Evolutionary conservation across 2,329 filamentous ascomycete genomes (phyloP), one percentile per base, ranked within the genome.

Genomic region (Helotiales sp.): DNA sequence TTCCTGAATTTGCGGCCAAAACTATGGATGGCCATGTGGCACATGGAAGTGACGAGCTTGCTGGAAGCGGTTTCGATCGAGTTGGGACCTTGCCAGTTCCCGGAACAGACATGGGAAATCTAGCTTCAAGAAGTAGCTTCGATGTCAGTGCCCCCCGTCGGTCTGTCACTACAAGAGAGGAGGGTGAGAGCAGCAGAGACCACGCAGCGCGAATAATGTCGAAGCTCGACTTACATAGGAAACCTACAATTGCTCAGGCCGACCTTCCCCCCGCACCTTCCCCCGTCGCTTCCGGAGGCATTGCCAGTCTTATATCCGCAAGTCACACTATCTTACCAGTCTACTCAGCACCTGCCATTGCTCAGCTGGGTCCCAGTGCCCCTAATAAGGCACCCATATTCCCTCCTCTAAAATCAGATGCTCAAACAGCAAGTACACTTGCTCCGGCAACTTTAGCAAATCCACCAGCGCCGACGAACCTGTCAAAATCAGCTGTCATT

Each of bases 171-270:
- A 83, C 84, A 1, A 81, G 85, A 67, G 88, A 90, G 74, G 92
- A 95, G 50, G 88, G 89, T 32, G 92, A 96, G 74, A 89, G 88
- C 70, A 86, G 90, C 65, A 86, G 91, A 69, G 93, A 96, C 68
- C 93, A 96, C 78, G 91, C 93, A 8, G 88, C 93, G 22, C 89
- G 94, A 68, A 93, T 98, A 70, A 97, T 97, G 78, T 93, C 96
- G 77, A 97, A 93, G 79, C 85, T 97, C 52, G 95, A 97, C 78
- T 84, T 97, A 65, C 92, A 96, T 78, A 89, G 95, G 71, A 96
- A 95, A 77, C 85, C 89, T 6, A 86, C 89, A 68, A 83, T 84
- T 32, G 77, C 80, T 22, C 81, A 79, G 26, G 75, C 77, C 22
- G 73, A 73, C 34, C 74, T 76, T 8, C 78, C 78, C 2, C 26